Conservation (phyloP, 2,329 filamentous ascomycete species). For the Fusarium sp. region DNA sequence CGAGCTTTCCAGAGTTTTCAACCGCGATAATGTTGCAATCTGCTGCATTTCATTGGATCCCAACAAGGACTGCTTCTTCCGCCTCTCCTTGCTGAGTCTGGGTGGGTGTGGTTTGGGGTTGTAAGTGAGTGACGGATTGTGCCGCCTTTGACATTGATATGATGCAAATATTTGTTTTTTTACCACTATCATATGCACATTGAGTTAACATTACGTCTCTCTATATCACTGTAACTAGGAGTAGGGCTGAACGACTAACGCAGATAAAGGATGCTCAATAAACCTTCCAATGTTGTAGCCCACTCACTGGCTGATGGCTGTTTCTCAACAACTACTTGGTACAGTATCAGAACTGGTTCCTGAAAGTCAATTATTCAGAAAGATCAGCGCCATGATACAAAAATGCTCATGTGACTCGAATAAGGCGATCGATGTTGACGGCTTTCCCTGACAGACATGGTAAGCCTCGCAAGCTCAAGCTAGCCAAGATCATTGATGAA, state of each 20-base stretch:
- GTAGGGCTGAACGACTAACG: not conserved
- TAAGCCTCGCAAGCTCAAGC: constrained; percentile 9
- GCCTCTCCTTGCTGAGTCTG: constrained; percentile 7
- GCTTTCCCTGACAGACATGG: constrained; percentile 1
- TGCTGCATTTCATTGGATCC: constrained; percentile 4
- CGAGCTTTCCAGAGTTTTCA: not conserved
- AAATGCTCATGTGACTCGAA: constrained; percentile 1
- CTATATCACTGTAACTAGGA: not conserved
- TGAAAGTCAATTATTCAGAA: not conserved
- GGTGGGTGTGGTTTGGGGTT: constrained; percentile 17
- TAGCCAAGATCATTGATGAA: not conserved
- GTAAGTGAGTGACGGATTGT: constrained; percentile 24
- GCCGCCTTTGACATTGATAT: constrained; percentile 2
- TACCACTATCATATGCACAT: not conserved
- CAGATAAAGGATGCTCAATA: not conserved
- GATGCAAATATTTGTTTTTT: not conserved
- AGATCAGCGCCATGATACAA: not conserved
- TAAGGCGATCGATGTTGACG: constrained; percentile 27
- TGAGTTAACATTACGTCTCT: not conserved
- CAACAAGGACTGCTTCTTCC: constrained; percentile 1
- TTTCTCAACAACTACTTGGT: not conserved
- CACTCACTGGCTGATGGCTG: not conserved
- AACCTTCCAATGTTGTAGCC: not conserved
- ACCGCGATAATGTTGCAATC: constrained; percentile 1
- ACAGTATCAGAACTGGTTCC: not conserved